phyloP scores from a whole-genome alignment of 2,329 filamentous ascomycete species.

The Nemania sp. region DNA sequence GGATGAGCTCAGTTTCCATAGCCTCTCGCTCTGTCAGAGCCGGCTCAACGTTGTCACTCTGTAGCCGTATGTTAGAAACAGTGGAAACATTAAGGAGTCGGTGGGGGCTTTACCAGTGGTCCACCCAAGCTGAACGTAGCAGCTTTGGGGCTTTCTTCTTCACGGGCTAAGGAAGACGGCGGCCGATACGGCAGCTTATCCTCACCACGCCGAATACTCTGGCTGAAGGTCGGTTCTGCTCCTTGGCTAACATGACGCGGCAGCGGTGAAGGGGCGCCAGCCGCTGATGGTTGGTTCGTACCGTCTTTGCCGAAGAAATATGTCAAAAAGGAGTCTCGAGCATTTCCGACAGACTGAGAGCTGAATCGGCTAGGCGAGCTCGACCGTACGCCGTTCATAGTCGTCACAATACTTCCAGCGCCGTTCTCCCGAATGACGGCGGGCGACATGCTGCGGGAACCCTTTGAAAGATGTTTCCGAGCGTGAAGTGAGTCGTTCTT shows the following conservation, averaged over 20 bases:
- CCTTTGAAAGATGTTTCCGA: slow-evolving; percentile 63
- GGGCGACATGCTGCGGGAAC: slow-evolving; percentile 80
- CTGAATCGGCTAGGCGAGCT: slow-evolving; percentile 66
- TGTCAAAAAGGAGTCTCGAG: slow-evolving; percentile 90
- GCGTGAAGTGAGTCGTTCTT: slow-evolving; percentile 61
- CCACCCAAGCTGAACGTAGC: slow-evolving; percentile 49
- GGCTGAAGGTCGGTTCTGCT: slow-evolving; percentile 78
- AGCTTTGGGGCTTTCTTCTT: slow-evolving; percentile 44
- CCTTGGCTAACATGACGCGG: slow-evolving; percentile 76
- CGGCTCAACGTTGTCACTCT: slow-evolving; percentile 71
- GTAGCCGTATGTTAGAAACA: slow-evolving; percentile 23
- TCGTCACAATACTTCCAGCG: slow-evolving; percentile 60
- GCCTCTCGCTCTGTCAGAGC: slow-evolving; percentile 93
- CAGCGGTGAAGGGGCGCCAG: slow-evolving; percentile 45
- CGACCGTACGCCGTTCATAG: slow-evolving; percentile 67
- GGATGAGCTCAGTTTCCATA: slow-evolving; percentile 96
- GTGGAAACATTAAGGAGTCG: slow-evolving; percentile 14
- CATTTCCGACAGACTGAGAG: slow-evolving; percentile 60
- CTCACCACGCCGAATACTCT: slow-evolving; percentile 76
- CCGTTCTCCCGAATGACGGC: slow-evolving; percentile 73
- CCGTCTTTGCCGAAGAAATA: slow-evolving; percentile 99
- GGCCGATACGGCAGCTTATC: slow-evolving; percentile 59
- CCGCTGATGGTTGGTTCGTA: slow-evolving; percentile 51
- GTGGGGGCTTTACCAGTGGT: slow-evolving; percentile 60
- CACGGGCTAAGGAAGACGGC: slow-evolving; percentile 39